phyloP scores from a whole-genome alignment of 2,329 filamentous ascomycete genomes.

The Beauveria sp. region DNA sequence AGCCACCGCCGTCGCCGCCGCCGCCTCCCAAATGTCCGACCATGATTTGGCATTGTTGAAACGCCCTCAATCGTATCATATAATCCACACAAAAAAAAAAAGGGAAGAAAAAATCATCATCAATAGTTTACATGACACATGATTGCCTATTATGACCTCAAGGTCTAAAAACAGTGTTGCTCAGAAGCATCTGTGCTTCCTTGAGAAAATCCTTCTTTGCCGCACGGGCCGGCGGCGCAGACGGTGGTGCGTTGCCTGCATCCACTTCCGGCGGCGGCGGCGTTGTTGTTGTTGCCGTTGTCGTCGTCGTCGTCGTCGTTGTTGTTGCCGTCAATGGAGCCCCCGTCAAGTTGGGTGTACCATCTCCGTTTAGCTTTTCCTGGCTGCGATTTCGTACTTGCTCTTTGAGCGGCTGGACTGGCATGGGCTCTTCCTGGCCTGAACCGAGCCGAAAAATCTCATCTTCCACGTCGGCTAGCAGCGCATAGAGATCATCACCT shows the following conservation, averaged over 20 bases:
- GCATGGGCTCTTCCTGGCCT: slow-evolving; percentile 12
- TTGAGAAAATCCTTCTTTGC: background rate
- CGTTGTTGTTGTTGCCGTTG: background rate
- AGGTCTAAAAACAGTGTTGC: slow-evolving; percentile 43
- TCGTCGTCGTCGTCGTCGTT: no score
- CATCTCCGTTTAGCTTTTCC: slow-evolving; percentile 37
- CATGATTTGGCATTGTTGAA: background rate
- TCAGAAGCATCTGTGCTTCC: slow-evolving; percentile 27
- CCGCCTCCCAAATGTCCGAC: background rate
- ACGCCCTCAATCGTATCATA: slow-evolving; percentile 8
- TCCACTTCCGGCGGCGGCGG: background rate
- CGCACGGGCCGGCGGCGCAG: background rate
- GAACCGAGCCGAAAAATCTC: slow-evolving; percentile 30
- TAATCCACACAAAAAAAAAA: background rate
- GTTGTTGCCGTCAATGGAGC: no score
- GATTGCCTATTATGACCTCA: slow-evolving; percentile 13
- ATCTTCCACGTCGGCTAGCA: slow-evolving; percentile 58
- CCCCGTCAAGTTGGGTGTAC: background rate
- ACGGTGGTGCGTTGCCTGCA: background rate
- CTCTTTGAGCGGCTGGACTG: slow-evolving; percentile 22
- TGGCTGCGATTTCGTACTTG: slow-evolving; percentile 44
- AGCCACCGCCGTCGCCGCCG: background rate
- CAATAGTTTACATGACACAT: background rate
- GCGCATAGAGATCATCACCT: slow-evolving; percentile 57
- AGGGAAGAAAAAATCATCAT: background rate